Conservation (phyloP, 257 asterid genomes). For the Solanum clarkiae region DNA sequence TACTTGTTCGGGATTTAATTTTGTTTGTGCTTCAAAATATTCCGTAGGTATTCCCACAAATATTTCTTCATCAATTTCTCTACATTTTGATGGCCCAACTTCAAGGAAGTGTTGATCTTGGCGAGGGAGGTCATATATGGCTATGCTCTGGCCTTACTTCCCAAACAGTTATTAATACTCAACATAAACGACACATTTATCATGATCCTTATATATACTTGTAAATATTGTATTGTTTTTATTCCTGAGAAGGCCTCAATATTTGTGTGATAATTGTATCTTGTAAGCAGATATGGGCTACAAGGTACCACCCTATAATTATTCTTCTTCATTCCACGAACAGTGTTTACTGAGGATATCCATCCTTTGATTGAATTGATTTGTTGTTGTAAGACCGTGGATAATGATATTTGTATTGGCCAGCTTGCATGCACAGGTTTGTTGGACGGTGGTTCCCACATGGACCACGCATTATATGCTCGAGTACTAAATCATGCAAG, state of each 20-base stretch:
- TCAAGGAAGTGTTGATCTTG: background rate
- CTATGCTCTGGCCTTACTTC: too few species aligned
- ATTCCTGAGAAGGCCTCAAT: background rate
- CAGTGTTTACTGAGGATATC: background rate
- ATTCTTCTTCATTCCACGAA: background rate
- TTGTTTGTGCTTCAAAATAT: background rate
- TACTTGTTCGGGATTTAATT: background rate
- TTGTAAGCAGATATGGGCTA: background rate
- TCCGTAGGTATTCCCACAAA: background rate
- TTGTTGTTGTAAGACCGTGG: background rate
- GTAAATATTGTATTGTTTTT: too few species aligned
- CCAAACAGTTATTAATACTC: background rate
- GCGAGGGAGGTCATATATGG: too few species aligned
- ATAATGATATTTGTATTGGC: background rate
- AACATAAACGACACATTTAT: too few species aligned
- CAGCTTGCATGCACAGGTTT: background rate
- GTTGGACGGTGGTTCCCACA: background rate
- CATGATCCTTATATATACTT: too few species aligned
- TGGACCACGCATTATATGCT: background rate
- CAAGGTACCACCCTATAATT: conserved; percentile 3
- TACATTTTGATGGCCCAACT: background rate
- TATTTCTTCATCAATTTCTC: background rate
- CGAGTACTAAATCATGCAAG: background rate
- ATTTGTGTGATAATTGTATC: background rate
- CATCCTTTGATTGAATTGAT: background rate